Conservation (phyloP, 2,329 filamentous ascomycete species). For the Cadophora gregata region DNA sequence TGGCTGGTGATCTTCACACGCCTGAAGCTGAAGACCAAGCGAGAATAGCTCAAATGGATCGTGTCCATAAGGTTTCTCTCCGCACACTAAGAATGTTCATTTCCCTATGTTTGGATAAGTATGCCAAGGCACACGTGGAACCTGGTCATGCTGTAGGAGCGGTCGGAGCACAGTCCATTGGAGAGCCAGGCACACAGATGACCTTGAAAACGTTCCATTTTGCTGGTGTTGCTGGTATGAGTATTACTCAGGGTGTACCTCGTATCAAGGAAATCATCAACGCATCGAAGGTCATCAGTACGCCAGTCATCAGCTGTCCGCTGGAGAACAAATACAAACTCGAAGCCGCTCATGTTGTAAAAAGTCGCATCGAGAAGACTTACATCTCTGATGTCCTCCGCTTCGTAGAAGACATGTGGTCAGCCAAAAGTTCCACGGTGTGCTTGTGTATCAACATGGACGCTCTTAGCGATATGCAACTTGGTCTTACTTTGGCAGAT, state of each 20-base stretch:
- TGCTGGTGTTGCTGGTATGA: slow-evolving; percentile 99
- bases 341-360: slow-evolving; percentile 85
- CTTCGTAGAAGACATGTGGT: slow-evolving; percentile 89
- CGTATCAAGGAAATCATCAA: slow-evolving; percentile 99
- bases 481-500: slow-evolving; percentile 76
- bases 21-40: slow-evolving; percentile 39
- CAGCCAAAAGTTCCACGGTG: slow-evolving; percentile 75
- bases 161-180: slow-evolving; percentile 96
- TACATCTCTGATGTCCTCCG: slow-evolving; percentile 81
- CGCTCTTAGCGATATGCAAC: slow-evolving; percentile 78
- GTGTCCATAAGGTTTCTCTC: slow-evolving; percentile 83
- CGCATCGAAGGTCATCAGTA: slow-evolving; percentile 91
- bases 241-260: slow-evolving; percentile 97
- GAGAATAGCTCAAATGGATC: slow-evolving; percentile 55
- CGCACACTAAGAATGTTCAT: slow-evolving; percentile 79
- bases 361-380: slow-evolving; percentile 94
- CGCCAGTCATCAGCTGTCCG: slow-evolving; percentile 88
- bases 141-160: slow-evolving; percentile 96
- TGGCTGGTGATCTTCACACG: slow-evolving; percentile 41
- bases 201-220: slow-evolving; percentile 99
- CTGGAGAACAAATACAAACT: slow-evolving; percentile 78
- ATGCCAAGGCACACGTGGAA: slow-evolving; percentile 88
- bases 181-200: slow-evolving; percentile 98
- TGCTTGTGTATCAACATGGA: slow-evolving; percentile 82
- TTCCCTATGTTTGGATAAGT: slow-evolving; percentile 83